These are phyloP conservation scores for Penicillium sp. DNA, from an alignment of 2,329 filamentous ascomycete genomes.

Conservation along the genomic window DNA sequence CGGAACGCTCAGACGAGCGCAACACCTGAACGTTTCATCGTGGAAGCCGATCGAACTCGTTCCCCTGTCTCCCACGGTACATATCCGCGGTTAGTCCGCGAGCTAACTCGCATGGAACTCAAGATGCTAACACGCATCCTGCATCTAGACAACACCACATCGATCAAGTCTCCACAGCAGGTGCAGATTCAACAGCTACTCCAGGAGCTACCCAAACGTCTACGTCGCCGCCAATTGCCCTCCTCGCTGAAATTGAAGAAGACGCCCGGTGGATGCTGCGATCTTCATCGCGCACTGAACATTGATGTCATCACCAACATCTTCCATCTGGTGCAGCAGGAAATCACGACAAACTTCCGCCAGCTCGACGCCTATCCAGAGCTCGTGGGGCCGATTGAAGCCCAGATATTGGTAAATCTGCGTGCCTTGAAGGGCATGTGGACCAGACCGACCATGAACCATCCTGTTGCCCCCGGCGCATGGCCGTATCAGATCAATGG, in stretches of 20 bases:
- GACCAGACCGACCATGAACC: slow-evolving; percentile 17
- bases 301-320: slow-evolving; percentile 21
- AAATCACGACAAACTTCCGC: slow-evolving; percentile 26
- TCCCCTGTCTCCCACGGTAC: slow-evolving; percentile 4
- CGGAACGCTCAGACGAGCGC: not conserved
- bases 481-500: slow-evolving; percentile 31
- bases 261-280: slow-evolving; percentile 14
- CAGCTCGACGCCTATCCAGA: slow-evolving; percentile 20
- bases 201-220: slow-evolving; percentile 15
- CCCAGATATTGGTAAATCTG: slow-evolving; percentile 20
- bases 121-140: slow-evolving; percentile 24
- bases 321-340: slow-evolving; percentile 20
- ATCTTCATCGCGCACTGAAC: slow-evolving; percentile 25
- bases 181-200: slow-evolving; percentile 15
- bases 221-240: slow-evolving; percentile 4
- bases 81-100: slow-evolving; percentile 18
- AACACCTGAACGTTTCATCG: not conserved
- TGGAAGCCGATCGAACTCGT: too few relatives aligned
- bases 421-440: slow-evolving; percentile 34
- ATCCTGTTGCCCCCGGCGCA: slow-evolving; percentile 3
- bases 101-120: slow-evolving; percentile 22
- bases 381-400: slow-evolving; percentile 10
- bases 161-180: slow-evolving; percentile 5
- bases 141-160: slow-evolving; percentile 18
- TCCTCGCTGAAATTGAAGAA: not conserved